A percentile compares a stretch with the other conserved stretches of the same genome.
These are phyloP conservation scores for Paraphaeosphaeria minitans DNA, from an alignment of 2,329 filamentous ascomycete species.

Conservation along the genomic window DNA sequence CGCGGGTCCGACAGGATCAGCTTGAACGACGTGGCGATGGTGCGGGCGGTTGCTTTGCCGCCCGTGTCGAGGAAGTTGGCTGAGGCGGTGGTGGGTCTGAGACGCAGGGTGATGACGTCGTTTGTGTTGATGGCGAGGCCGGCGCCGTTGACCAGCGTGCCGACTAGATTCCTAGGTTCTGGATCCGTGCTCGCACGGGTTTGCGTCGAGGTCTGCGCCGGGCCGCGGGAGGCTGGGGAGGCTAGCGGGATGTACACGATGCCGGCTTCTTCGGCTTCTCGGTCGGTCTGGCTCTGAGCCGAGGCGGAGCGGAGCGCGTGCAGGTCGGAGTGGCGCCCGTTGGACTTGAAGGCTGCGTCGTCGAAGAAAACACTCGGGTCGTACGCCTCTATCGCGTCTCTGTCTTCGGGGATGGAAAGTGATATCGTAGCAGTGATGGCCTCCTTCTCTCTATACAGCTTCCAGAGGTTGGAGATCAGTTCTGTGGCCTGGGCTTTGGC, in stretches of 20 bases:
- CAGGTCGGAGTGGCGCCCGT: constrained; percentile 65
- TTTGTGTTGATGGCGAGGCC: constrained; percentile 91
- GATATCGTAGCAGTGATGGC: constrained; percentile 64
- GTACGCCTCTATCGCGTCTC: constrained; percentile 56
- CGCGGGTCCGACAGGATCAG: constrained; percentile 73
- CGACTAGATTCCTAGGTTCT: constrained; percentile 66
- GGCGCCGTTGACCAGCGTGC: constrained; percentile 86
- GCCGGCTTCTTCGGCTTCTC: constrained; percentile 69
- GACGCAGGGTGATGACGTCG: constrained; percentile 71
- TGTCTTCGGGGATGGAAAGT: constrained; percentile 48
- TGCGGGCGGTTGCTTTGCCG: constrained; percentile 82
- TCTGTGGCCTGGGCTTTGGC: constrained; percentile 53
- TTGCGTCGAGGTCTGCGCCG: no score
- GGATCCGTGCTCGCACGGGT: no score
- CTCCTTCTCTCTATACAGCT: constrained; percentile 68
- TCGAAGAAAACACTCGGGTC: constrained; percentile 69
- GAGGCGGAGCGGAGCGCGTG: constrained; percentile 61
- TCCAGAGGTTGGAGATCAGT: constrained; percentile 61
- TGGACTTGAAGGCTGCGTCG: constrained; percentile 69
- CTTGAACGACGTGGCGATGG: constrained; percentile 77
- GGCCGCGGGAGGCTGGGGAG: constrained; percentile 15
- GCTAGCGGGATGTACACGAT: constrained; percentile 76
- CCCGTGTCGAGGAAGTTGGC: constrained; percentile 91
- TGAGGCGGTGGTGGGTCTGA: constrained; percentile 64
- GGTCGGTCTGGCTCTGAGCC: constrained; percentile 60